Conservation (phyloP, 306 rosid species). For the Cotoneaster glaucophyllus region DNA sequence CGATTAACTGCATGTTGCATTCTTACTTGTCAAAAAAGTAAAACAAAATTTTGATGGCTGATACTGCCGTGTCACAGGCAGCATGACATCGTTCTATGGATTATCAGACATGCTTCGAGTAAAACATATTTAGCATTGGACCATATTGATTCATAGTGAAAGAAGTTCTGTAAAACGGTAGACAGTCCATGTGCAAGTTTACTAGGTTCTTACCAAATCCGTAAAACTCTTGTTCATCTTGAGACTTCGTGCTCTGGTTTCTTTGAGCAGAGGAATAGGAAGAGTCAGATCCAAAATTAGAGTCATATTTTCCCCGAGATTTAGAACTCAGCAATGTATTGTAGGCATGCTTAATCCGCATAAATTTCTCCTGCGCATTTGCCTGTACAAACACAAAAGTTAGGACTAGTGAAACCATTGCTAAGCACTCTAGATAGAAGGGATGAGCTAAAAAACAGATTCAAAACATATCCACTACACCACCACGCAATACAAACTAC, state of each 20-base stretch:
- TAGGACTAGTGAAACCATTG: background rate
- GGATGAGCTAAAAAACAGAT: background rate
- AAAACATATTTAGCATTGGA: constrained; percentile 3
- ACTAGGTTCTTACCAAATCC: constrained; percentile 61
- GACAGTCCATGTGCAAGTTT: background rate
- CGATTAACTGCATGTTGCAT: background rate
- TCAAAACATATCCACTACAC: background rate
- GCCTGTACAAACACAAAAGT: constrained; percentile 36
- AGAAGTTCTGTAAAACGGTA: background rate
- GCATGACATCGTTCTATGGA: background rate
- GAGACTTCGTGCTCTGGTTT: constrained; percentile 40
- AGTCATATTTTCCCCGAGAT: constrained; percentile 64
- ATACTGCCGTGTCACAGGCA: background rate
- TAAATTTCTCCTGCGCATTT: constrained; percentile 83
- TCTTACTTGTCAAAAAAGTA: background rate
- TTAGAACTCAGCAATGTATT: constrained; percentile 69
- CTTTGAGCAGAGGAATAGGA: constrained; percentile 39
- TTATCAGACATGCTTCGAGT: background rate
- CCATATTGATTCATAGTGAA: background rate
- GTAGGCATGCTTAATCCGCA: constrained; percentile 94
- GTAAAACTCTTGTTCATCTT: constrained; percentile 73
- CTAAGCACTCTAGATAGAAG: background rate
- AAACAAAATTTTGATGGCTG: background rate
- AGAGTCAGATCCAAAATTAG: constrained; percentile 45
- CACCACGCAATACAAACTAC: background rate